Evolutionary conservation across 73 alveolate genomes (phyloP).

Genomic region (Tetrahymena elliotti): DNA sequence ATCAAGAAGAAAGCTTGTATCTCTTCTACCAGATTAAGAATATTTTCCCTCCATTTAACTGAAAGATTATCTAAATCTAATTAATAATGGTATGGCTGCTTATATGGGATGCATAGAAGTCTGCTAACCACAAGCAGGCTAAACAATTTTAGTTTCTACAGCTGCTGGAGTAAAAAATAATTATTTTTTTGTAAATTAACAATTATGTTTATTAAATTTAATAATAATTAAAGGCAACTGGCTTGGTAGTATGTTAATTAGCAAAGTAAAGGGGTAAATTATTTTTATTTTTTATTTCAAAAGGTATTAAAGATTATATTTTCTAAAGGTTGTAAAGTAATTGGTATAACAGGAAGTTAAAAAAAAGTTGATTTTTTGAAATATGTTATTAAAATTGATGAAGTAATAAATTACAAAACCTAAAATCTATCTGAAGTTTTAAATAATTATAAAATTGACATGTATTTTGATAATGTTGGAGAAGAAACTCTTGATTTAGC

Average conservation of each 20-base stretch:
- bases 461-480: conserved; percentile 41
- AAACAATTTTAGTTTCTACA: conserved; percentile 15
- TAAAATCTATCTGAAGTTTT: not conserved
- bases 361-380: conserved; percentile 2
- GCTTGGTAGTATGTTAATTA: conserved; percentile 9
- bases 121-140: conserved; percentile 16
- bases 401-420: conserved; percentile 11
- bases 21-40: not conserved
- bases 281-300: not conserved
- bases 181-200: not conserved
- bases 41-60: not conserved
- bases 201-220: not conserved
- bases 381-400: not conserved
- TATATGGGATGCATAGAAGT: conserved; percentile 25
- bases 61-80: not conserved
- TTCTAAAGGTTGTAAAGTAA: conserved; percentile 7
- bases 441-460: not conserved
- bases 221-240: conserved; percentile 8
- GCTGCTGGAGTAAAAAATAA: conserved; percentile 13
- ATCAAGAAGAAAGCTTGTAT: not conserved
- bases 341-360: conserved; percentile 14
- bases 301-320: not conserved
- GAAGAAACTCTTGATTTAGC: conserved; percentile 10
- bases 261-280: not conserved
- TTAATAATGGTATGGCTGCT: conserved; percentile 30